These are phyloP conservation scores for Colletotrichum kahawae DNA, from an alignment of 2,329 filamentous ascomycete genomes.

Conservation along the genomic window DNA sequence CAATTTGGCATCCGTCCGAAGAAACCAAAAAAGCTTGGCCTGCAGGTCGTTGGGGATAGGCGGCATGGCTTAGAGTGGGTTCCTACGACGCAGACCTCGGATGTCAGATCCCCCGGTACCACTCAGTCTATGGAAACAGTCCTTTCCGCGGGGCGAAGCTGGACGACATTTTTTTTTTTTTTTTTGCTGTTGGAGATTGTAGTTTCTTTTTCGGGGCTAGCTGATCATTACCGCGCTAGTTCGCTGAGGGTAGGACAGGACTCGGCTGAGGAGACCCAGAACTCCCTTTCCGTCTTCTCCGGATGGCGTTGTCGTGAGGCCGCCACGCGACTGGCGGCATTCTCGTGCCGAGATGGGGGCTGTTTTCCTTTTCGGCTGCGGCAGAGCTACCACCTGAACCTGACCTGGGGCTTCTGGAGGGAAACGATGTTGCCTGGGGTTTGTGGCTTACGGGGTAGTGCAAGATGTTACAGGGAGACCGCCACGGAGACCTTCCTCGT, in stretches of 20 bases:
- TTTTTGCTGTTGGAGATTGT: not conserved
- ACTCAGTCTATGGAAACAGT: not conserved
- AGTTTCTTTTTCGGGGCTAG: not conserved
- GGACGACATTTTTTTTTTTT: not conserved
- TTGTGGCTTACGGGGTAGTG: not conserved
- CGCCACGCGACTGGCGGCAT: not conserved
- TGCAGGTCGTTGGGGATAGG: not conserved
- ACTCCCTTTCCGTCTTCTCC: not conserved
- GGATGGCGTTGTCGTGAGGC: not conserved
- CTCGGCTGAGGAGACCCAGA: not conserved
- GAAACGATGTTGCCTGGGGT: not conserved
- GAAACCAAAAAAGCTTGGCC: not conserved
- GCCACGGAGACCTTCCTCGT: not conserved
- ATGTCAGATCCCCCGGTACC: slow-evolving; percentile 13
- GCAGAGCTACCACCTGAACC: not conserved
- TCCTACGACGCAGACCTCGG: not conserved
- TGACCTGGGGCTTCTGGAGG: not conserved
- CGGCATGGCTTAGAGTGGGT: not conserved
- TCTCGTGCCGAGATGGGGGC: not conserved
- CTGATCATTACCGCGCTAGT: not conserved
- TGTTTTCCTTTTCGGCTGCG: not conserved
- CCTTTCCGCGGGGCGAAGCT: not conserved
- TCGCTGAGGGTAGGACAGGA: not conserved
- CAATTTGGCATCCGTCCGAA: not conserved
- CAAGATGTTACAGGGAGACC: not conserved